Evolutionary conservation across 2,329 filamentous ascomycete species (phyloP).

Genomic region (Aspergillus novoparasiticus): DNA sequence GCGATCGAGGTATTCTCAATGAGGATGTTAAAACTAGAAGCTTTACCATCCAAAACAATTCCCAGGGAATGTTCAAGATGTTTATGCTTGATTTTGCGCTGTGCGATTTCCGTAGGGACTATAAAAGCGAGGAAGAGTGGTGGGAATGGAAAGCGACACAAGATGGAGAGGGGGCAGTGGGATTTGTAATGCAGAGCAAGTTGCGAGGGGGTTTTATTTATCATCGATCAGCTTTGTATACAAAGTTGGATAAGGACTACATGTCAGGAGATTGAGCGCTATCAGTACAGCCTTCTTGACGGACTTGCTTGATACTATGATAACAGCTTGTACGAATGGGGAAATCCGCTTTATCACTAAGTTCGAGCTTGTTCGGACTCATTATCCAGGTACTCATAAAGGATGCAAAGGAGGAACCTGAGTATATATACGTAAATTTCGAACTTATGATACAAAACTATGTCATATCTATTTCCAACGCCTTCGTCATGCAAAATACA

Average conservation of each 20-base stretch:
- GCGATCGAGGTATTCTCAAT: slow-evolving; percentile 17
- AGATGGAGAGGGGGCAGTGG: slow-evolving; percentile 22
- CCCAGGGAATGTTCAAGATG: slow-evolving; percentile 8
- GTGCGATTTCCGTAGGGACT: slow-evolving; percentile 17
- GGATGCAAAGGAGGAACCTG: not conserved
- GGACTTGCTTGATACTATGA: not conserved
- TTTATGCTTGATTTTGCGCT: slow-evolving; percentile 21
- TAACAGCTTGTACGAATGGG: no score
- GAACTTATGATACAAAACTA: slow-evolving; percentile 9
- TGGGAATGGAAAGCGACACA: slow-evolving; percentile 16
- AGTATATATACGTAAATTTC: slow-evolving; percentile 10
- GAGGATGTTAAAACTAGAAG: slow-evolving; percentile 23
- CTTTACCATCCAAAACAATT: slow-evolving; percentile 12
- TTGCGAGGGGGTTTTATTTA: slow-evolving; percentile 22
- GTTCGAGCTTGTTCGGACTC: no score
- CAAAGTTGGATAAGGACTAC: not conserved
- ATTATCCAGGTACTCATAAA: not conserved
- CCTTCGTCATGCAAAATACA: slow-evolving; percentile 27
- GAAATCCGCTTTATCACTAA: no score
- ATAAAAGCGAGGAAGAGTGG: slow-evolving; percentile 17
- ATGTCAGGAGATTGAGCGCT: slow-evolving; percentile 56
- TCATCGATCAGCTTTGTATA: slow-evolving; percentile 10
- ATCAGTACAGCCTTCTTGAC: not conserved
- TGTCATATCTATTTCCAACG: slow-evolving; percentile 21
- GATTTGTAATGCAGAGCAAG: slow-evolving; percentile 17